Percentiles rank a stretch among this genome's conserved stretches.
Evolutionary conservation across 163 green algal genomes (phyloP).

Genomic region (Chloroidium sp.): DNA sequence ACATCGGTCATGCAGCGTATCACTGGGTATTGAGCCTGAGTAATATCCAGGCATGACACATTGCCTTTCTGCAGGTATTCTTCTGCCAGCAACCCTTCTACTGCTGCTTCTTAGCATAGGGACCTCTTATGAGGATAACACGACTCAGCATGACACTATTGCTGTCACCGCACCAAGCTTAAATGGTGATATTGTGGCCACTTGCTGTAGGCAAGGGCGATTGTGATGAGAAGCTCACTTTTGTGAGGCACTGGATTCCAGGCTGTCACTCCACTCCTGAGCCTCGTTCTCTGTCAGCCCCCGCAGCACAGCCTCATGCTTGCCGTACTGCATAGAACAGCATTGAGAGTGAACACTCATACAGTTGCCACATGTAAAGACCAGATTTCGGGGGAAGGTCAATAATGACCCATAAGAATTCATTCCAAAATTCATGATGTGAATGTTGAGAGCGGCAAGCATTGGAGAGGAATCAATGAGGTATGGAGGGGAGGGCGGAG

Average conservation of each 20-base stretch:
- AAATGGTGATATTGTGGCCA: neutral
- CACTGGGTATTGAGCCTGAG: too few species aligned
- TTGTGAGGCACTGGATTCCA: neutral
- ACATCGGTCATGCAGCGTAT: too few species aligned
- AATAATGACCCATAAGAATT: neutral
- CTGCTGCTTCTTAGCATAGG: neutral
- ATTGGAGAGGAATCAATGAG: too few species aligned
- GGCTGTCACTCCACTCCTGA: neutral
- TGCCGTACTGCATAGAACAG: neutral
- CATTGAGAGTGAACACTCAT: too few species aligned
- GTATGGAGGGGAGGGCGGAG: too few species aligned
- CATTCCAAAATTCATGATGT: neutral
- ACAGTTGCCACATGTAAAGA: too few species aligned
- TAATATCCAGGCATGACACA: too few species aligned
- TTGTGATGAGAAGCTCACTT: neutral
- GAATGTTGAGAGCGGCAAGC: neutral
- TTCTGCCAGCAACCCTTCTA: neutral
- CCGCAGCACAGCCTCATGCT: neutral
- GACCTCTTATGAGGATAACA: neutral
- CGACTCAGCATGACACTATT: too few species aligned
- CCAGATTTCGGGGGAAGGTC: neutral
- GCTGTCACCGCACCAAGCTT: too few species aligned
- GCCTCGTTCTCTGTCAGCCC: neutral
- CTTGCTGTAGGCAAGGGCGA: neutral
- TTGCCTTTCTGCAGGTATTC: neutral